Evolutionary conservation across 78 protist species (phyloP), one percentile per base, ranked within the genome.

Genomic region (Cyanophora paradoxa): DNA sequence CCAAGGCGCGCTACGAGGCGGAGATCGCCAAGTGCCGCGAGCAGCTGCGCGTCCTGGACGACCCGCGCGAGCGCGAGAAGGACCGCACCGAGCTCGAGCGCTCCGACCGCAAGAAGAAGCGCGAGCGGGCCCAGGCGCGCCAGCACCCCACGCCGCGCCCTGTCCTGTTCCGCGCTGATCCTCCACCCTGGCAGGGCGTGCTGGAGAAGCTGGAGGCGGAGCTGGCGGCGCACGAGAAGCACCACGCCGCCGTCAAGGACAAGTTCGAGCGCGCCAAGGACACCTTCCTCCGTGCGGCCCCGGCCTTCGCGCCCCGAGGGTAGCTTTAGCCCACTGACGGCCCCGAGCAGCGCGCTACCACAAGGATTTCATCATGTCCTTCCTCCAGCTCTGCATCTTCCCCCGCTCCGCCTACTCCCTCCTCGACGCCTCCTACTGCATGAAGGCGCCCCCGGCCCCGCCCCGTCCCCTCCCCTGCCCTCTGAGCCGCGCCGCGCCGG

Each of bases 361-460:
- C n/a, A n/a, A 1, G 22, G 62, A 26, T 11, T 3, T 36, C 22
- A 56, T 56, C 37, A 28, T 3, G 11, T 4, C 40, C n/a, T 74
- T 74, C 19, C 19, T 74, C 46, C 74, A 74, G 63, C 30, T 68
- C 44, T 74, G 78, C 68, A 74, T 74, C 63, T 63, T 56, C 46
- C 78, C 78, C 46, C 59, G 78, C 59, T 39, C 28, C n/a, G 31
- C 8, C 34, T 69, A 26, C 50, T 14, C 78, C n/a, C 63, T 56
- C 36, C 36, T 54, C 63, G 77, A 68, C 52, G 52, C 78, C 24
- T 26, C 28, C 24, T 70, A 4, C 64, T 74, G 77, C 46, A 28
- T n/a, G n/a, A n/a, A n/a, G n/a, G n/a, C n/a, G n/a, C n/a, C n/a
- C n/a, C 69, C n/a, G n/a, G n/a, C n/a, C n/a, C n/a, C n/a, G n/a